Percentiles rank a stretch among this genome's conserved stretches.
Evolutionary conservation across 805 yeast genomes (phyloP).

Genomic region (Cyberlindnera galapagoensis): DNA sequence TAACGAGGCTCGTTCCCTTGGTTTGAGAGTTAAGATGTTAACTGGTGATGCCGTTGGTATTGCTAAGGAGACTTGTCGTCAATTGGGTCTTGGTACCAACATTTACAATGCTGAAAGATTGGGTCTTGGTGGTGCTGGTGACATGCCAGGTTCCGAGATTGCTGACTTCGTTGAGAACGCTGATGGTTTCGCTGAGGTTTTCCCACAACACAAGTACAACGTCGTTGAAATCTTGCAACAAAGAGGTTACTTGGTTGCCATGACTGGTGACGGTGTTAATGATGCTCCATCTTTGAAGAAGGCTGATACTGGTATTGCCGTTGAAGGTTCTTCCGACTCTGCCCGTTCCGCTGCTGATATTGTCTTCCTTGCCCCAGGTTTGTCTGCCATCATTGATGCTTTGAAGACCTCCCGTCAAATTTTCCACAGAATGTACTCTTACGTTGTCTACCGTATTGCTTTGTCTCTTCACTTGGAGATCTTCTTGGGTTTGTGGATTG

Average conservation of each 20-base stretch:
- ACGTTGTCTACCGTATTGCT: slow-evolving; percentile 97
- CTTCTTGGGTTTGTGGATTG: slow-evolving; percentile 95
- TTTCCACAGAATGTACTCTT: slow-evolving; percentile 99
- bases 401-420: slow-evolving; percentile 92
- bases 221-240: slow-evolving; percentile 93
- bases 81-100: slow-evolving; percentile 94
- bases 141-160: slow-evolving; percentile 95
- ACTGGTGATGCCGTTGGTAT: slow-evolving; percentile 99
- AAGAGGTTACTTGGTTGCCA: slow-evolving; percentile 96
- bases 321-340: slow-evolving; percentile 96
- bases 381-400: slow-evolving; percentile 91
- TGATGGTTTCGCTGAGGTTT: slow-evolving; percentile 97
- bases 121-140: slow-evolving; percentile 90
- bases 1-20: slow-evolving; percentile 82
- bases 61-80: slow-evolving; percentile 97
- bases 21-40: slow-evolving; percentile 95
- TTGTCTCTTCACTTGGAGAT: slow-evolving; percentile 90
- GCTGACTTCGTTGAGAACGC: slow-evolving; percentile 97
- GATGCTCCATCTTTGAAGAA: slow-evolving; percentile 97
- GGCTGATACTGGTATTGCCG: slow-evolving; percentile 96
- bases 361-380: slow-evolving; percentile 93
- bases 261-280: slow-evolving; percentile 99
- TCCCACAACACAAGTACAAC: slow-evolving; percentile 96
- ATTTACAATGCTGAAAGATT: slow-evolving; percentile 95
- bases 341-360: slow-evolving; percentile 97